Base-by-base conservation (phyloP, 106 monocot genomes). In the Dioscorea dumetorum region DNA sequence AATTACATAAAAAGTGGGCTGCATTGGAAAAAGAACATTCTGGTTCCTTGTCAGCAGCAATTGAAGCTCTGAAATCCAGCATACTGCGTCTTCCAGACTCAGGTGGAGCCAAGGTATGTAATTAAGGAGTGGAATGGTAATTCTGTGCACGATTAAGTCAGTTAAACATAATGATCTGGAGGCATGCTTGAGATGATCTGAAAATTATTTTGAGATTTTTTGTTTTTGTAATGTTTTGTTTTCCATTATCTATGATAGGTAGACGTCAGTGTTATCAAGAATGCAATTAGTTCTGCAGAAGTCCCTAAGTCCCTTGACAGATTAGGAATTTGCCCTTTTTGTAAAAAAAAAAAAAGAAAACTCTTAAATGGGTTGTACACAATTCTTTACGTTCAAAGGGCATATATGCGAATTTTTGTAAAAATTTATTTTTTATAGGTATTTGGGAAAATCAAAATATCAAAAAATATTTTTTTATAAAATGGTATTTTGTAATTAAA, bases 1-100 rank as follows among this genome's bases (percentile, higher is more conserved):
- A n/a, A n/a, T n/a, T n/a, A 56, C 70, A 63, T 90, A 79, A 92
- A 57, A 72, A 87, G 59, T 99, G 92, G 92, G 67, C 57, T 56
- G 72, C 70, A 24, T 50, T 90, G 68, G 83, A 93, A 73, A 79
- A 50, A 72, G 85, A 87, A 53, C 86, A 92, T 64, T 83, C 60
- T 61, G 64, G 12, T 70, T 83, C 82, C 50, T 58, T 99, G 64
- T 81, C 73, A 19, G 78, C 82, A 4, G 73, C 87, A 64, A 77
- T 79, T 78, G 83, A 90, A 75, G 89, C 82, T 77, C 69, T 99
- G 24, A 82, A 77, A 70, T 80, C 87, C 53, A 82, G 78, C 76
- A 85, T 83, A 51, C 33, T 92, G 4, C 68, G 83, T 22, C 81
- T 99, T 64, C 97, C 97, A 49, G 74, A 93, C 62, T 87, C 77